Evolutionary conservation across 208 protist species (phyloP).

Genomic region (Leptomonas seymouri): DNA sequence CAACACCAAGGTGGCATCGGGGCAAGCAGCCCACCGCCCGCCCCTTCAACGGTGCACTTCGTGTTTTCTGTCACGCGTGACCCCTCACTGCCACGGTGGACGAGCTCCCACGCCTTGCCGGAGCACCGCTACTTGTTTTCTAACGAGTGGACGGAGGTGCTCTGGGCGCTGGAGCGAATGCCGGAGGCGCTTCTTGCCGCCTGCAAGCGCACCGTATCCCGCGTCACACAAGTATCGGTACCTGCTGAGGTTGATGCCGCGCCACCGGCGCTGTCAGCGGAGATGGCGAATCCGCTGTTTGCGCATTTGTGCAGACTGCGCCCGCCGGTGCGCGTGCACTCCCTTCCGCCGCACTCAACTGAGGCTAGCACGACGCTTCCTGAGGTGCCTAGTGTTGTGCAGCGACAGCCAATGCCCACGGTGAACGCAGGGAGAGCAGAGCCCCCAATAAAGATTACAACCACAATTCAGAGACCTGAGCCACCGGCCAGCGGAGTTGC

Average conservation of each 20-base stretch:
- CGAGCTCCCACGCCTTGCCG: conserved; percentile 19
- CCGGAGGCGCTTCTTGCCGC: conserved; percentile 20
- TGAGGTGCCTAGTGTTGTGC: background rate
- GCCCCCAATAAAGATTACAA: no score
- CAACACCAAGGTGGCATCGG: no score
- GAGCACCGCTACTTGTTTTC: conserved; percentile 47
- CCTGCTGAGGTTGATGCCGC: background rate
- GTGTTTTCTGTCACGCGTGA: conserved; percentile 36
- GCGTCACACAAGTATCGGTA: background rate
- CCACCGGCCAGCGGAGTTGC: background rate
- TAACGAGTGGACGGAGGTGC: conserved; percentile 41
- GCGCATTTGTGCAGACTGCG: conserved; percentile 41
- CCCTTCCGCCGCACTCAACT: conserved; percentile 9
- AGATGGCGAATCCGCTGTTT: conserved; percentile 37
- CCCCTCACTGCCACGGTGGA: conserved; percentile 38
- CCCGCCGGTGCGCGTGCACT: conserved; percentile 42
- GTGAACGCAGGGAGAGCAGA: background rate
- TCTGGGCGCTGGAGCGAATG: conserved; percentile 61
- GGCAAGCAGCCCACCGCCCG: background rate
- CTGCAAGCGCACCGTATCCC: background rate
- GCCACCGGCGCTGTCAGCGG: conserved; percentile 2
- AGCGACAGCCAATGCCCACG: background rate
- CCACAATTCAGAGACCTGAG: background rate
- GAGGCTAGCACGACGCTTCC: background rate
- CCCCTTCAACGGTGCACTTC: conserved; percentile 12